phyloP scores from a whole-genome alignment of 225 moss, liverwort and hornwort species.

The Sphagnum tenellum region DNA sequence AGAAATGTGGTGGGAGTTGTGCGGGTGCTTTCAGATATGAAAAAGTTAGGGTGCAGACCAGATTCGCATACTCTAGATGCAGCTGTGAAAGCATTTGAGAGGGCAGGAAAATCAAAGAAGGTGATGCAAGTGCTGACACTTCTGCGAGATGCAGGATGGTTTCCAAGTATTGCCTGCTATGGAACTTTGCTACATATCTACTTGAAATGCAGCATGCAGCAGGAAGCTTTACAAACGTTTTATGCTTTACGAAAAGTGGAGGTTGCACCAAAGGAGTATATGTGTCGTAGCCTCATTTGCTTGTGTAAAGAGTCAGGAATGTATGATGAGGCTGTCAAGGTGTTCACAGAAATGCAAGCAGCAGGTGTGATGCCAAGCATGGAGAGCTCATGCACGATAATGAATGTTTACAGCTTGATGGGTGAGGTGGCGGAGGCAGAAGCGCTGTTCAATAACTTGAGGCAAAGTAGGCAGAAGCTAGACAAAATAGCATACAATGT shows the following conservation, averaged over 20 bases:
- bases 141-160: slow-evolving; percentile 70
- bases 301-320: slow-evolving; percentile 69
- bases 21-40: slow-evolving; percentile 69
- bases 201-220: slow-evolving; percentile 61
- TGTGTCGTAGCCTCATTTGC: slow-evolving; percentile 77
- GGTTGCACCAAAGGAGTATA: slow-evolving; percentile 57
- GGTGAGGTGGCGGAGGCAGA: slow-evolving; percentile 69
- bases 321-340: slow-evolving; percentile 48
- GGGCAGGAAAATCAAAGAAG: slow-evolving; percentile 70
- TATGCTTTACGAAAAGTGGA: slow-evolving; percentile 48
- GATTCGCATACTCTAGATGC: slow-evolving; percentile 77
- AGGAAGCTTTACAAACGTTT: slow-evolving; percentile 63
- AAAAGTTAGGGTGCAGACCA: slow-evolving; percentile 52
- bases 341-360: slow-evolving; percentile 65
- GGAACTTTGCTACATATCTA: slow-evolving; percentile 70
- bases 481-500: slow-evolving; percentile 80
- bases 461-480: slow-evolving; percentile 35
- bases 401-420: slow-evolving; percentile 65
- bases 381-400: slow-evolving; percentile 83
- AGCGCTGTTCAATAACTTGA: slow-evolving; percentile 46
- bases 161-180: slow-evolving; percentile 45
- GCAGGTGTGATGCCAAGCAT: slow-evolving; percentile 67
- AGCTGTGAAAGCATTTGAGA: slow-evolving; percentile 70
- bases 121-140: slow-evolving; percentile 35
- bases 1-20: slow-evolving; percentile 68